phyloP scores from a whole-genome alignment of 192 early-diverging fungal genomes.

The Backusella sp. region DNA sequence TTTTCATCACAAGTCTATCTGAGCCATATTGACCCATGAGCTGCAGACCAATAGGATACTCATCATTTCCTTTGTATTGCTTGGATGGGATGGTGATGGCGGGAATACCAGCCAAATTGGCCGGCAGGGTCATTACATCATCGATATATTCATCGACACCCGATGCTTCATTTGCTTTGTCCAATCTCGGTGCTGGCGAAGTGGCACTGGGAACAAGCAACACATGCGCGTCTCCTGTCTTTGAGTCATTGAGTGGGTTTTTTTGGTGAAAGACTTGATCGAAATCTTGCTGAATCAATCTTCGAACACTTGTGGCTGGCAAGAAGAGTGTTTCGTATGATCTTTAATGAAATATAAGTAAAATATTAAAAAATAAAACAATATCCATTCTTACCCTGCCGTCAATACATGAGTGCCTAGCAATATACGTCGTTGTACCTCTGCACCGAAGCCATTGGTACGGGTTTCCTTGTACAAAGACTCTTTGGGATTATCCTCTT shows the following conservation, averaged over 20 bases:
- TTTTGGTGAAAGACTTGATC: conserved; percentile 64
- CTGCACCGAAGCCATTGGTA: conserved; percentile 70
- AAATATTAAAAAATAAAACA: too few relatives aligned
- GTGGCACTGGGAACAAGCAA: conserved; percentile 80
- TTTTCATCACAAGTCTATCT: conserved; percentile 57
- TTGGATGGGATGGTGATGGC: conserved; percentile 63
- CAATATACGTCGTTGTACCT: conserved; percentile 82
- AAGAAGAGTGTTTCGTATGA: conserved; percentile 70
- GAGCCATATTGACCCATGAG: conserved; percentile 84
- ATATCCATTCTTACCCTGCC: conserved; percentile 49
- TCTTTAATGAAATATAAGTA: conserved; percentile 30
- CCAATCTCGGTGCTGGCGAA: conserved; percentile 63
- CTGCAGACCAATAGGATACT: conserved; percentile 81
- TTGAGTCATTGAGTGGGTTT: conserved; percentile 49
- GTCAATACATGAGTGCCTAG: conserved; percentile 86
- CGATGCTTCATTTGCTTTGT: conserved; percentile 12
- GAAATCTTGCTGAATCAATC: conserved; percentile 77
- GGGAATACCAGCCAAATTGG: conserved; percentile 81
- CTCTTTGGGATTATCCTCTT: conserved; percentile 16
- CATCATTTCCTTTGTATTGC: conserved; percentile 26
- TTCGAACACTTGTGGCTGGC: conserved; percentile 81
- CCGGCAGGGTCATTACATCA: conserved; percentile 90
- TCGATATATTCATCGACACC: conserved; percentile 68
- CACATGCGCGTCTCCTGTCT: conserved; percentile 43
- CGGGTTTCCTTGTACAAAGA: conserved; percentile 62